These are phyloP conservation scores for Chaetoceros tenuissimus DNA, from an alignment of 108 stramenopile genomes.

Conservation along the genomic window DNA sequence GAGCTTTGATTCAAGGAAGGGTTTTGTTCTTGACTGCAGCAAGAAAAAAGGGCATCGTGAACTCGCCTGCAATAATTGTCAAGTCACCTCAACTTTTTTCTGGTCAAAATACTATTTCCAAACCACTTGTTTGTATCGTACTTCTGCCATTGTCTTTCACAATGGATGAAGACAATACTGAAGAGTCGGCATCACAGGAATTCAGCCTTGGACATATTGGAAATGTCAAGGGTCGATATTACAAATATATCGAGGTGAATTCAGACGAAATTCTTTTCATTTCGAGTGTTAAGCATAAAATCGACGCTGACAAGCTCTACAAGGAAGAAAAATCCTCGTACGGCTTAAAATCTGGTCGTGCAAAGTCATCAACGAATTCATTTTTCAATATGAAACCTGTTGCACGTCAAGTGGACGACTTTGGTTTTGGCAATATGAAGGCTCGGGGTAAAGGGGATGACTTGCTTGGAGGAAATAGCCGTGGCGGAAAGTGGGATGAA, in stretches of 20 bases:
- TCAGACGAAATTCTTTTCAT: constrained; percentile 63
- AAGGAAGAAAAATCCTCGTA: constrained; percentile 24
- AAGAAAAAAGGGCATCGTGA: constrained; percentile 47
- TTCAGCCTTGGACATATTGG: constrained; percentile 48
- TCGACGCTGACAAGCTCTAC: constrained; percentile 46
- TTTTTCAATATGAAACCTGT: constrained; percentile 37
- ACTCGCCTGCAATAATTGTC: constrained; percentile 63
- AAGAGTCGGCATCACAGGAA: constrained; percentile 5
- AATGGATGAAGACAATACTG: constrained; percentile 14
- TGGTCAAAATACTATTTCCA: not conserved
- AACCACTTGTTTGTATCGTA: constrained; percentile 46
- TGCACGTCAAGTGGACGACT: constrained; percentile 15
- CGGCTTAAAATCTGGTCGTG: not conserved
- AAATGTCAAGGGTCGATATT: constrained; percentile 29
- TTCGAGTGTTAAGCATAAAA: constrained; percentile 44
- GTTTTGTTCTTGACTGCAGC: constrained; percentile 57
- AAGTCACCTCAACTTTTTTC: constrained; percentile 14
- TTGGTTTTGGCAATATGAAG: constrained; percentile 63
- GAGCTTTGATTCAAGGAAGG: constrained; percentile 43
- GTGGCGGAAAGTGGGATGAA: constrained; percentile 20
- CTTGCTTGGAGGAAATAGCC: not conserved
- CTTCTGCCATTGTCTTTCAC: constrained; percentile 54
- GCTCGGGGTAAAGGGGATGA: constrained; percentile 43
- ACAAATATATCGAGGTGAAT: constrained; percentile 38
- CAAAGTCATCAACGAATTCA: constrained; percentile 13